phyloP scores from a whole-genome alignment of 192 early-diverging fungal species.

The Entomortierella lignicola region DNA sequence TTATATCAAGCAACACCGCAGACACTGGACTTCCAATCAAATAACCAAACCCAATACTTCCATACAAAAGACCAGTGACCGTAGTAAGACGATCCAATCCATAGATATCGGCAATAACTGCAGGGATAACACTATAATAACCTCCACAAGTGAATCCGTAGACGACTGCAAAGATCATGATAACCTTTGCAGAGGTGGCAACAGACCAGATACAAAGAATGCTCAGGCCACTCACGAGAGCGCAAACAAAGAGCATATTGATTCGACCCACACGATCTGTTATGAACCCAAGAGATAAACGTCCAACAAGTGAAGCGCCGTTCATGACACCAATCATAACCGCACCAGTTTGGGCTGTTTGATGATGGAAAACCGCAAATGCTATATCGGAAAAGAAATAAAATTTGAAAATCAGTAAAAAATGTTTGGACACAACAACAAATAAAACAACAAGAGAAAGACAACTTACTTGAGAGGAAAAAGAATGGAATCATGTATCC shows the following conservation, averaged over 20 bases:
- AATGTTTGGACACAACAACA: background rate
- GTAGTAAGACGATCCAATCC: conserved; percentile 46
- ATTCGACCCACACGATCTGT: conserved; percentile 55
- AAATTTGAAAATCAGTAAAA: background rate
- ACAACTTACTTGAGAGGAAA: conserved; percentile 40
- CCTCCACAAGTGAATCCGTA: conserved; percentile 55
- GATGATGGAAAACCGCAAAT: conserved; percentile 41
- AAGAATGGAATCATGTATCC: conserved; percentile 56
- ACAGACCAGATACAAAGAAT: conserved; percentile 52
- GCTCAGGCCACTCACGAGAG: conserved; percentile 44
- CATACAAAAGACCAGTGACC: conserved; percentile 44
- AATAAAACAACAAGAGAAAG: background rate
- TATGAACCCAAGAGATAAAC: conserved; percentile 43
- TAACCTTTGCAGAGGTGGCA: conserved; percentile 21
- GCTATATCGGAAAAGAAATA: conserved; percentile 22
- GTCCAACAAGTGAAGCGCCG: conserved; percentile 49
- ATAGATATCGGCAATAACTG: conserved; percentile 53
- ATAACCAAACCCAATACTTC: conserved; percentile 48
- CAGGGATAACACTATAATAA: conserved; percentile 42
- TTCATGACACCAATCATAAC: conserved; percentile 54
- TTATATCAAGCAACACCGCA: conserved; percentile 39
- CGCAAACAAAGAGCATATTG: conserved; percentile 55
- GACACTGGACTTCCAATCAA: conserved; percentile 48
- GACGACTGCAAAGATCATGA: conserved; percentile 39
- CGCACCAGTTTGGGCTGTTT: conserved; percentile 50